phyloP scores from a whole-genome alignment of 2,329 filamentous ascomycete genomes.

The Orbilia blumenaviensis region DNA sequence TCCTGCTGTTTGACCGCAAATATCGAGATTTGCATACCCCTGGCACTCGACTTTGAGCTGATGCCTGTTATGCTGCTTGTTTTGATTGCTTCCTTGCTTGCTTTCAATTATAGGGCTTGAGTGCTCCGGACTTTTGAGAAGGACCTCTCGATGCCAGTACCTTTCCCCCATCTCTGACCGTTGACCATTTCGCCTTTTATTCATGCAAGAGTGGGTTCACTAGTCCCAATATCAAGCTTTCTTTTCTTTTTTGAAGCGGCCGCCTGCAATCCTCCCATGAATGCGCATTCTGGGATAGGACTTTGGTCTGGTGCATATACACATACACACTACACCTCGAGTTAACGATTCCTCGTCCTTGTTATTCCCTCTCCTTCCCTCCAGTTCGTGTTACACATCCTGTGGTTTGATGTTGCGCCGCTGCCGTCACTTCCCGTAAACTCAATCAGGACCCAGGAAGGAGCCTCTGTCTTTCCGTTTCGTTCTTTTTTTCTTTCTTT shows the following conservation, averaged over 20 bases:
- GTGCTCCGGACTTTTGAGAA: background rate
- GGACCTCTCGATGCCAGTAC: background rate
- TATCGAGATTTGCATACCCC: slow-evolving; percentile 39
- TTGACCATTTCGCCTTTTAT: slow-evolving; percentile 56
- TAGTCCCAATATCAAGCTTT: slow-evolving; percentile 48
- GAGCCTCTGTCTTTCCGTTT: slow-evolving; percentile 56
- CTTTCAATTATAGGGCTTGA: background rate
- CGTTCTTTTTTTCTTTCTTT: background rate
- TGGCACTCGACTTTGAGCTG: slow-evolving; percentile 2
- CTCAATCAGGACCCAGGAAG: slow-evolving; percentile 60
- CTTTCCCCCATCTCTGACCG: background rate
- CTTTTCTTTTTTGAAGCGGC: slow-evolving; percentile 53
- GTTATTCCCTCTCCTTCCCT: slow-evolving; percentile 53
- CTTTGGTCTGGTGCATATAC: too few species aligned
- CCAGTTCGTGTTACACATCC: slow-evolving; percentile 55
- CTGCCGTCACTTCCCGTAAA: slow-evolving; percentile 59
- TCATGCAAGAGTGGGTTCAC: slow-evolving; percentile 39
- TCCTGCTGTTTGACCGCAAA: background rate
- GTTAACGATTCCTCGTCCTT: slow-evolving; percentile 52
- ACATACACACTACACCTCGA: too few species aligned
- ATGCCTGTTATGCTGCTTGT: background rate
- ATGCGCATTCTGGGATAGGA: background rate
- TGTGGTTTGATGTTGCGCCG: slow-evolving; percentile 59
- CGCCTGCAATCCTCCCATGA: background rate
- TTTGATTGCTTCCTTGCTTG: background rate